Conservation (phyloP, 805 yeast genomes). For the Schizosaccharomyces cryophilus region DNA sequence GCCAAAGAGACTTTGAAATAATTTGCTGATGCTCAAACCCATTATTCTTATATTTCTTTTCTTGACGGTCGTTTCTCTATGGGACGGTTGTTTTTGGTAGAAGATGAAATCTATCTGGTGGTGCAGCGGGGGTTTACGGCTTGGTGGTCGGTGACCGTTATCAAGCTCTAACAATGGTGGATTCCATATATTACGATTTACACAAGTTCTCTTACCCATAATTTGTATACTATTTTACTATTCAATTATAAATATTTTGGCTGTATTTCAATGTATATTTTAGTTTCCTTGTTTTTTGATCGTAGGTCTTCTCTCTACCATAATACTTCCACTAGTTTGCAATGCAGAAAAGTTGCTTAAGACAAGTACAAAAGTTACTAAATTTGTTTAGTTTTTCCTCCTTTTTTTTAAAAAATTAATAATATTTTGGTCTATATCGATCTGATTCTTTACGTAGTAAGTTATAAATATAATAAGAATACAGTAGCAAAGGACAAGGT, state of each 20-base stretch:
- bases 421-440: no score
- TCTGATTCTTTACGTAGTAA: no score
- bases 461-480: no score
- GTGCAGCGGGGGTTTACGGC: not conserved
- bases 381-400: no score
- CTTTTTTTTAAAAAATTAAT: no score
- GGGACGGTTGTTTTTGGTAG: not conserved
- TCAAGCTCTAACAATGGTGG: not conserved
- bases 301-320: not conserved
- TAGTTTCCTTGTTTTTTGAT: not conserved
- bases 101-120: not conserved
- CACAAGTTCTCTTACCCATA: not conserved
- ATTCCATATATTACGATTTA: not conserved
- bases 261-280: not conserved
- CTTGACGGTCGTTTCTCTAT: not conserved
- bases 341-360: no score
- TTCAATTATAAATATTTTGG: not conserved
- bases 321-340: no score
- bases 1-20: conserved; percentile 86
- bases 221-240: not conserved
- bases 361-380: no score
- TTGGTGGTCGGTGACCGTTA: not conserved
- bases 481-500: no score
- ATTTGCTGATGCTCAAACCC: conserved; percentile 90
- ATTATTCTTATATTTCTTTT: conserved; percentile 20